phyloP scores from a whole-genome alignment of 768 basidiomycete genomes.

The Exidia glandulosa region DNA sequence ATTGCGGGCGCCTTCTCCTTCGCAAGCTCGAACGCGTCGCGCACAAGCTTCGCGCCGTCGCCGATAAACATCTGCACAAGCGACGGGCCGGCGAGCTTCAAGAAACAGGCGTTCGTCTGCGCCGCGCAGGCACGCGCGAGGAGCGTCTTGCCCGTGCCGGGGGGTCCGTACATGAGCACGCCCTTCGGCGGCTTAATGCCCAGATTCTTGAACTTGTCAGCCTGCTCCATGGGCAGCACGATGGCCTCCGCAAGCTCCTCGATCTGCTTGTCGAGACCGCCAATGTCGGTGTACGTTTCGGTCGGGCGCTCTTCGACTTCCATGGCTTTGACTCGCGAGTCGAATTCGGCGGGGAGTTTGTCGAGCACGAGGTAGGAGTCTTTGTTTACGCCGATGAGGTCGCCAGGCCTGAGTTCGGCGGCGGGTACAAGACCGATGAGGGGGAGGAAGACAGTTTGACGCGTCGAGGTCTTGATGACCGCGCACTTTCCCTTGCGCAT shows the following conservation, averaged over 20 bases:
- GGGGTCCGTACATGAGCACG: constrained; percentile 97
- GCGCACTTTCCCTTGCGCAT: constrained; percentile 97
- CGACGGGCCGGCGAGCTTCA: constrained; percentile 94
- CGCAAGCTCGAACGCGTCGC: constrained; percentile 93
- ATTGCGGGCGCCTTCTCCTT: constrained; percentile 98
- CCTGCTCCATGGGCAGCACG: constrained; percentile 93
- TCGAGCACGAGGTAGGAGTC: constrained; percentile 97
- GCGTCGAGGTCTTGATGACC: constrained; percentile 96
- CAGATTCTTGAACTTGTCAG: constrained; percentile 99
- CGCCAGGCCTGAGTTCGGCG: constrained; percentile 78
- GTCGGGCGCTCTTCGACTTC: constrained; percentile 98
- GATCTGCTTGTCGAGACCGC: constrained; percentile 92
- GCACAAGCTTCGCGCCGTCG: constrained; percentile 95
- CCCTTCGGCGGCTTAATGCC: constrained; percentile 99
- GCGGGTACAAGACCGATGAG: constrained; percentile 95
- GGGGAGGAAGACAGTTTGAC: constrained; percentile 97
- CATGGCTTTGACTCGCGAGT: constrained; percentile 98
- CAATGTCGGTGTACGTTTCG: constrained; percentile 97
- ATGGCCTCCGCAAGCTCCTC: constrained; percentile 94
- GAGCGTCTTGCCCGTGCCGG: constrained; percentile 96
- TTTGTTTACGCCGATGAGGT: constrained; percentile 98
- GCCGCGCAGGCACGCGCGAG: constrained; percentile 97
- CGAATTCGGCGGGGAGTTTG: constrained; percentile 91
- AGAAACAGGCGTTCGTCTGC: constrained; percentile 95
- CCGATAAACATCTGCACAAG: constrained; percentile 99